Percentiles rank a stretch among this genome's conserved stretches.
Evolutionary conservation across 1,284 basidiomycete genomes (phyloP).

Genomic region (Agaricales sp.): DNA sequence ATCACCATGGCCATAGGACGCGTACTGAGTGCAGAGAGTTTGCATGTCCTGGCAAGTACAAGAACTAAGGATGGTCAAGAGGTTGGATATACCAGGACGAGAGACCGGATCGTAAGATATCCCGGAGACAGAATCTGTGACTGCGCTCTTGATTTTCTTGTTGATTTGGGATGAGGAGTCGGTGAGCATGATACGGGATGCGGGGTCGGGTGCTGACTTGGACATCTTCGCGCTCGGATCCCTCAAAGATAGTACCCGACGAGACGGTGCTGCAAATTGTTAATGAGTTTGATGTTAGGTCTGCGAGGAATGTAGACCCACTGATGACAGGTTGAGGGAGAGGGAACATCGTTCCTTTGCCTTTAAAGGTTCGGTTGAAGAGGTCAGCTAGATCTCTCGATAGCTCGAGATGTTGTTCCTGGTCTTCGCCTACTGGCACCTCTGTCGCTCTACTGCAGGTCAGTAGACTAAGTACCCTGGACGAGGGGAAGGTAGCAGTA

Average conservation of each 20-base stretch:
- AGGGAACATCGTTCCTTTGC: constrained; percentile 49
- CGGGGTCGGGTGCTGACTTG: constrained; percentile 74
- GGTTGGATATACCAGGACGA: constrained; percentile 79
- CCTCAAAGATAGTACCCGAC: constrained; percentile 74
- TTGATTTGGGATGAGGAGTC: constrained; percentile 57
- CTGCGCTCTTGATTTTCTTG: constrained; percentile 70
- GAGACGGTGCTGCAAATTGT: constrained; percentile 52
- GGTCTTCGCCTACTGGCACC: constrained; percentile 94
- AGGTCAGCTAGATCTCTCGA: constrained; percentile 73
- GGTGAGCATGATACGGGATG: constrained; percentile 83
- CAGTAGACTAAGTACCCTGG: constrained; percentile 1
- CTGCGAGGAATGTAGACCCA: constrained; percentile 25
- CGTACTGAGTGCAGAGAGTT: constrained; percentile 39
- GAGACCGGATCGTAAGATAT: constrained; percentile 70
- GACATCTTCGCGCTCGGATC: constrained; percentile 92
- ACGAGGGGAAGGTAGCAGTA: constrained; percentile 21
- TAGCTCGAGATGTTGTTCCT: constrained; percentile 89
- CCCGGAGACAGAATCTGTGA: constrained; percentile 72
- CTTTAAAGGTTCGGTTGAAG: constrained; percentile 67
- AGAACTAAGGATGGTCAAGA: constrained; percentile 70
- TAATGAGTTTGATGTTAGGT: not conserved
- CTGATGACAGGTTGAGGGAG: constrained; percentile 69
- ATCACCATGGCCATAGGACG: constrained; percentile 48
- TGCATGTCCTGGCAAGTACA: constrained; percentile 44
- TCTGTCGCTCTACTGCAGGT: constrained; percentile 61